phyloP scores from a whole-genome alignment of 192 early-diverging fungal genomes.

The Podila verticillata region DNA sequence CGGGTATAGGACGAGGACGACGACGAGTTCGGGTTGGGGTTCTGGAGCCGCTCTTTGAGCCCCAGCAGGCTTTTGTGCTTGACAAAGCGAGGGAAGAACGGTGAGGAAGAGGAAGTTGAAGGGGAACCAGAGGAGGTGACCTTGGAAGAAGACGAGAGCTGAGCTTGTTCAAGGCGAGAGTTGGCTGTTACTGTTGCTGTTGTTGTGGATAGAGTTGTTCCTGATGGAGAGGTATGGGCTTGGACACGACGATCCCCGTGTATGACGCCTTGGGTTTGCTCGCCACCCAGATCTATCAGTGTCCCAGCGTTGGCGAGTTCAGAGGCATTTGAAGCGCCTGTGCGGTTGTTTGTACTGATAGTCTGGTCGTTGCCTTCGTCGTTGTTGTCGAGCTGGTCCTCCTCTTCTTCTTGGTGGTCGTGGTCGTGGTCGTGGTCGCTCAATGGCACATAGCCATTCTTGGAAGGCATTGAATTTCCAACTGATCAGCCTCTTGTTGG shows the following conservation, averaged over 20 bases:
- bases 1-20: constrained; percentile 22
- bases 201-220: not conserved
- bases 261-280: not conserved
- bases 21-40: constrained; percentile 3
- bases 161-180: not conserved
- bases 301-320: too few relatives aligned
- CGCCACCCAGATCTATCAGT: too few relatives aligned
- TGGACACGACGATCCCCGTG: not conserved
- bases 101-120: not conserved
- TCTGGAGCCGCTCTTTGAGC: constrained; percentile 17
- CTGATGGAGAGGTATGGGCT: not conserved
- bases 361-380: constrained; percentile 1
- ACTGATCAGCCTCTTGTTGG: not conserved
- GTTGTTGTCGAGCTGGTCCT: not conserved
- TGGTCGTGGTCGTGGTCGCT: constrained; percentile 3
- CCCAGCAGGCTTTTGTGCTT: constrained; percentile 31
- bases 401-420: not conserved
- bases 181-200: not conserved
- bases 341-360: too few relatives aligned
- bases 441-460: constrained; percentile 21
- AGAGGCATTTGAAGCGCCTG: too few relatives aligned
- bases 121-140: not conserved
- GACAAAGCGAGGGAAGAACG: constrained; percentile 23
- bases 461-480: constrained; percentile 13
- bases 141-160: not conserved